These are phyloP conservation scores for Talaromyces sp. DNA, from an alignment of 2,329 filamentous ascomycete genomes.

Conservation along the genomic window DNA sequence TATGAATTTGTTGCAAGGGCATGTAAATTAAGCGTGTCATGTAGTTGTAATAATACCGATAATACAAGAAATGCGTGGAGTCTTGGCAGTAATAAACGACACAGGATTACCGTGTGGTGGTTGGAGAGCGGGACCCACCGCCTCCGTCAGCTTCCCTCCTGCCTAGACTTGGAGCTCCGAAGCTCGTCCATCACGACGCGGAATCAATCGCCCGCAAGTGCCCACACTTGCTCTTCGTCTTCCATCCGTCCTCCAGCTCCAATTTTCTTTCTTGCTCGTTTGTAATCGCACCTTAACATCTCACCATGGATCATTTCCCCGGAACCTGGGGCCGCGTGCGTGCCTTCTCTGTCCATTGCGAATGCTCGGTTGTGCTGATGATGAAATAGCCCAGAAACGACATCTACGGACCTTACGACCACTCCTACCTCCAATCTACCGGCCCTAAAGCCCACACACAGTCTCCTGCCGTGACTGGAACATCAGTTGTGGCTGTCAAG, in stretches of 20 bases:
- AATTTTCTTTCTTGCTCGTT: neutral
- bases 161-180: conserved; percentile 9
- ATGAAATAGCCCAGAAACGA: conserved; percentile 80
- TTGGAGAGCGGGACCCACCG: conserved; percentile 8
- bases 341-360: conserved; percentile 10
- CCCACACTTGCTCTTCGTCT: neutral
- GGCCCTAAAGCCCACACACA: conserved; percentile 82
- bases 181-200: conserved; percentile 1
- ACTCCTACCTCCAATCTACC: conserved; percentile 68
- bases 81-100: conserved; percentile 10
- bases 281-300: neutral
- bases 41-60: neutral
- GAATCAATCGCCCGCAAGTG: neutral
- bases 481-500: conserved; percentile 90
- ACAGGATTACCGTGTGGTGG: neutral
- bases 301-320: conserved; percentile 60
- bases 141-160: conserved; percentile 12
- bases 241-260: neutral
- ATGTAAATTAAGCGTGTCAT: neutral
- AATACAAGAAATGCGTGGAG: neutral
- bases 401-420: conserved; percentile 90
- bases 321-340: conserved; percentile 63
- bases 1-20: neutral
- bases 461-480: conserved; percentile 89
- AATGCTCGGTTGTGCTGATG: conserved; percentile 28